Evolutionary conservation across 306 rosid genomes (phyloP), one percentile per base, ranked within the genome.

Genomic region (Sicyos baderoa): DNA sequence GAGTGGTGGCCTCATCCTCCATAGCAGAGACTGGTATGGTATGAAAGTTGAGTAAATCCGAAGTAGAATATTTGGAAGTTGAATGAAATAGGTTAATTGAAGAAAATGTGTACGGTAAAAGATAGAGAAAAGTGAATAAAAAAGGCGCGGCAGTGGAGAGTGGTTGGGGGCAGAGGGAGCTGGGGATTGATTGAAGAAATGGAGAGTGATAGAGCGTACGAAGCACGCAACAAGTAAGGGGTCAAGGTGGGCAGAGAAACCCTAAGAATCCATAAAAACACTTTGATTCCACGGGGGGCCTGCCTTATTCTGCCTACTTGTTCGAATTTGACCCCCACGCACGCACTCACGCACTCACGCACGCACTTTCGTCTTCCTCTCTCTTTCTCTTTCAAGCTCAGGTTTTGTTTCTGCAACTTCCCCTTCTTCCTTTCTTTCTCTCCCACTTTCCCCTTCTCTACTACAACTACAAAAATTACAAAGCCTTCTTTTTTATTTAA

Each of bases 281-380:
- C 76, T 77, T 69, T 66, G 77, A 79, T 81, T 84, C 84, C 71
- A 80, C 89, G 79, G 89, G 73, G 86, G 73, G 78, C 71, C 71
- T 85, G 62, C 75, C 67, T 71, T 54, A 71, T 71, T 55, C 74
- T 71, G 74, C 83, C 23, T 84, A 29, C 44, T 83, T 72, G 74
- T 75, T 61, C 48, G 56, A 23, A 54, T 67, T 68, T 64, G 61
- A 18, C 53, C 60, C 58, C 64, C n/a, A n/a, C n/a, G n/a, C n/a
- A n/a, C n/a, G n/a, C 40, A 44, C 72, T 51, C 63, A 35, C 25
- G 7, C 35, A 35, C 25, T 4, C 35, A 29, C 35, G 35, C 35
- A 29, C 35, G 35, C 42, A 32, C 72, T 57, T 37, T 73, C 76
- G 35, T 70, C 76, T 60, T 60, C 60, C 66, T n/a, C 72, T 40